These are phyloP conservation scores for Lecanoromycetidae sp. DNA, from an alignment of 2,329 filamentous ascomycete species.

Conservation along the genomic window DNA sequence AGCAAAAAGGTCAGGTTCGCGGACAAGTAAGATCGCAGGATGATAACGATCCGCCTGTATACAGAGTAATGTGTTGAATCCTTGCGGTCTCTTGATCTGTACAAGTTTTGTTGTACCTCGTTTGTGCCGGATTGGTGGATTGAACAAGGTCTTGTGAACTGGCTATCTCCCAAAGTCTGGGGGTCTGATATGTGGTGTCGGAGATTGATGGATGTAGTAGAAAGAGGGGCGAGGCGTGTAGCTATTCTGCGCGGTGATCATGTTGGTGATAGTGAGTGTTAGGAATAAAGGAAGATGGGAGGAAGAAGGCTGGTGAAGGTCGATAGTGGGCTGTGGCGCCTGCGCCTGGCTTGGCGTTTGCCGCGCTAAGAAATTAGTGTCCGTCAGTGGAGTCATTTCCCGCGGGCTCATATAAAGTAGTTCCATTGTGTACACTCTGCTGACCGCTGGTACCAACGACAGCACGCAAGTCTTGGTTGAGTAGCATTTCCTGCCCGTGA, in stretches of 20 bases:
- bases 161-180: not conserved
- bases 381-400: not conserved
- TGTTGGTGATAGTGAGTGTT: conserved; percentile 1
- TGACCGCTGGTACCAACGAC: no score
- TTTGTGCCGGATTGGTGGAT: not conserved
- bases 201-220: not conserved
- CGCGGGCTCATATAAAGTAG: conserved; percentile 9
- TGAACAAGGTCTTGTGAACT: not conserved
- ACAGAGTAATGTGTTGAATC: no score
- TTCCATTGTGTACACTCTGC: no score
- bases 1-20: conserved; percentile 16
- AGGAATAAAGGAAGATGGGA: not conserved
- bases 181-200: not conserved
- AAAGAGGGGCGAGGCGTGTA: not conserved
- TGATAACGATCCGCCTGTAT: not conserved
- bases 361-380: conserved; percentile 17
- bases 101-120: no score
- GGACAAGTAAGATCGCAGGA: not conserved
- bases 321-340: conserved; percentile 6
- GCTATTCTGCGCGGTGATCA: not conserved
- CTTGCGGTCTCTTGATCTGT: no score
- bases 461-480: no score
- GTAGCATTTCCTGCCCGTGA: no score
- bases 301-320: not conserved
- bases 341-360: conserved; percentile 9